Evolutionary conservation across 495 filamentous ascomycete genomes (phyloP), one percentile per base, ranked within the genome.

Genomic region (Aspergillus sclerotioniger): DNA sequence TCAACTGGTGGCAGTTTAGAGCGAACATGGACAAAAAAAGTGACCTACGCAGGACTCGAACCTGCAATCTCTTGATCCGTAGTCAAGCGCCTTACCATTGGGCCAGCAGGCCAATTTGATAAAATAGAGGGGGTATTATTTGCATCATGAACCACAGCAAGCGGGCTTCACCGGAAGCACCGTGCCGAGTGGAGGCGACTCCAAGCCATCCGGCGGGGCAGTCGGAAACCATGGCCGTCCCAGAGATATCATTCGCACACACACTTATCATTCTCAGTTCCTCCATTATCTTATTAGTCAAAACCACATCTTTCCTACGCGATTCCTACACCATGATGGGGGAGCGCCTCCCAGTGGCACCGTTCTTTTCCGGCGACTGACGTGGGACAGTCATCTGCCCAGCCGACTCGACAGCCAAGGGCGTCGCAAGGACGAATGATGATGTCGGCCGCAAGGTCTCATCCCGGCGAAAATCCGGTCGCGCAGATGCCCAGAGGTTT

Each of bases 11-110:
- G 37, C 12, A 41, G 37, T n/a, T 12, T 1, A 41, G 7, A 6
- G 13, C 5, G n/a, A 13, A 41, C 0, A 17, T 0, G 6, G 6
- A 17, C 21, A 49, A 21, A 32, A 32, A 50, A 28, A 50, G 31
- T 74, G 73, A 76, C 74, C 71, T 68, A 76, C 68, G 73, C 73
- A 71, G 74, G 71, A 68, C 60, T 73, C 67, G 66, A 71, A 68
- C 74, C 73, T 77, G 74, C 74, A 82, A 82, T 82, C 80, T 82
- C 77, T 82, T 82, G 80, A 82, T 82, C 83, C 83, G 83, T 85
- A 86, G 83, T 85, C 83, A 85, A 85, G 81, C 82, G 82, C 82
- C 83, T 86, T 86, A 79, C 83, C 83, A 86, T 85, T 85, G 80
- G 79, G 81, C 82, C 79, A 85, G 75, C 74, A 65, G 74, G 73